Percentiles rank a stretch among this genome's conserved stretches.
These are phyloP conservation scores for Thelonectria olida DNA, from an alignment of 2,329 filamentous ascomycete species.

Conservation along the genomic window DNA sequence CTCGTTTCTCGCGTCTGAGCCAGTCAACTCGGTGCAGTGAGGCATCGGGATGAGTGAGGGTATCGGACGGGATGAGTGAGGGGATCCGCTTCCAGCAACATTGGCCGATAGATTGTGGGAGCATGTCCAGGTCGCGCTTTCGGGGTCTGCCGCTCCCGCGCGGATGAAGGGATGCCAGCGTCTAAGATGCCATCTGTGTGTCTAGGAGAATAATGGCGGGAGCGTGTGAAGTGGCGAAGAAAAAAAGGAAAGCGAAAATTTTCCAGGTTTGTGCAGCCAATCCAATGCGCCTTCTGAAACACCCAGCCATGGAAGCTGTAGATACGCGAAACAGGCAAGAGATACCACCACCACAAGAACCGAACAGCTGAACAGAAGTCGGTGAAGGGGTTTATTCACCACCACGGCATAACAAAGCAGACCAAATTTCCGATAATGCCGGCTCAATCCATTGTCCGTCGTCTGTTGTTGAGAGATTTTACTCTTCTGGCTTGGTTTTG, in stretches of 20 bases:
- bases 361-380: not conserved
- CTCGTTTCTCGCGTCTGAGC: not conserved
- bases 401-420: not conserved
- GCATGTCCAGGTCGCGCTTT: conserved; percentile 17
- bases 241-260: not conserved
- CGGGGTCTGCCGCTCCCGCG: conserved; percentile 1
- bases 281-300: not conserved
- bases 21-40: conserved; percentile 10
- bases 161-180: conserved; percentile 16
- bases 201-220: too few relatives aligned
- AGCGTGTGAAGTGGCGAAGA: not conserved
- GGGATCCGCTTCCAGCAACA: conserved; percentile 5
- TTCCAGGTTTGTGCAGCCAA: not conserved
- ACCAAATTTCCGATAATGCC: conserved; percentile 21
- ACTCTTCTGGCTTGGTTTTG: conserved; percentile 14
- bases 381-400: not conserved
- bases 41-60: conserved; percentile 11
- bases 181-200: not conserved
- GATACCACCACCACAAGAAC: not conserved
- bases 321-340: not conserved
- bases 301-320: not conserved
- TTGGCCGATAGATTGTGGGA: conserved; percentile 5
- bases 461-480: conserved; percentile 17
- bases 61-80: conserved; percentile 4
- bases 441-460: not conserved